Conservation (phyloP, 2,329 filamentous ascomycete species). For the Nigrospora oryzae region DNA sequence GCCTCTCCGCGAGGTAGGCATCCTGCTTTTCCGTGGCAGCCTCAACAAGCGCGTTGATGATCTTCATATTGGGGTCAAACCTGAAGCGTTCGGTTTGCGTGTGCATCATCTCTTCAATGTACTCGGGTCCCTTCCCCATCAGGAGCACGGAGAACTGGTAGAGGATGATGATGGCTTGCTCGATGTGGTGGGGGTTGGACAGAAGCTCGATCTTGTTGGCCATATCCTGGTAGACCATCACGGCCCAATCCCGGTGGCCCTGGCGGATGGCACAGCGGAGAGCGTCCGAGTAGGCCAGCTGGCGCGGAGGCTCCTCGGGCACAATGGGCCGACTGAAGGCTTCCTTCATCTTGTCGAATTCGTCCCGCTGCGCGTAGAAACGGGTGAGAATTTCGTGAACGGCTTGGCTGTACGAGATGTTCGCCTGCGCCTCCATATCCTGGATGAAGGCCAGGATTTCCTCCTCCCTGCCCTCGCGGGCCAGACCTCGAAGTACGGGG, state of each 20-base stretch:
- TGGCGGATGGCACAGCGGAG: slow-evolving; percentile 54
- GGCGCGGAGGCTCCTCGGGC: slow-evolving; percentile 27
- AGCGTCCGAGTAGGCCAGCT: slow-evolving; percentile 42
- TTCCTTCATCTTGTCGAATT: slow-evolving; percentile 51
- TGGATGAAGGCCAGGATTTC: slow-evolving; percentile 47
- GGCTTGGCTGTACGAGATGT: slow-evolving; percentile 31
- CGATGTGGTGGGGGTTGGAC: slow-evolving; percentile 3
- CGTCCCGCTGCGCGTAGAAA: slow-evolving; percentile 52
- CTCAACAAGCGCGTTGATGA: slow-evolving; percentile 69
- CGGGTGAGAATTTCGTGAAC: slow-evolving; percentile 48
- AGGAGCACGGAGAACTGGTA: slow-evolving; percentile 63
- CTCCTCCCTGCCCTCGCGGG: slow-evolving; percentile 46
- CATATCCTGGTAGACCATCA: slow-evolving; percentile 45
- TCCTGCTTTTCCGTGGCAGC: slow-evolving; percentile 65
- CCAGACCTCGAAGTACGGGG: slow-evolving; percentile 51
- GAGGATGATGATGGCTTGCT: slow-evolving; percentile 60
- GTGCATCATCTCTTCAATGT: slow-evolving; percentile 63
- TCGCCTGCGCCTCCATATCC: slow-evolving; percentile 38
- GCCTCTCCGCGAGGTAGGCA: slow-evolving; percentile 63
- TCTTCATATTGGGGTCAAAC: slow-evolving; percentile 54
- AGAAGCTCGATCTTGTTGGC: slow-evolving; percentile 25
- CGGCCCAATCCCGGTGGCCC: slow-evolving; percentile 53
- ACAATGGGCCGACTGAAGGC: slow-evolving; percentile 56
- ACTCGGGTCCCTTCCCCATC: slow-evolving; percentile 60
- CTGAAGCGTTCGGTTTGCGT: slow-evolving; percentile 32